Evolutionary conservation across 2,329 filamentous ascomycete species (phyloP), one percentile per base, ranked within the genome.

Genomic region (Scytalidium lignicola): DNA sequence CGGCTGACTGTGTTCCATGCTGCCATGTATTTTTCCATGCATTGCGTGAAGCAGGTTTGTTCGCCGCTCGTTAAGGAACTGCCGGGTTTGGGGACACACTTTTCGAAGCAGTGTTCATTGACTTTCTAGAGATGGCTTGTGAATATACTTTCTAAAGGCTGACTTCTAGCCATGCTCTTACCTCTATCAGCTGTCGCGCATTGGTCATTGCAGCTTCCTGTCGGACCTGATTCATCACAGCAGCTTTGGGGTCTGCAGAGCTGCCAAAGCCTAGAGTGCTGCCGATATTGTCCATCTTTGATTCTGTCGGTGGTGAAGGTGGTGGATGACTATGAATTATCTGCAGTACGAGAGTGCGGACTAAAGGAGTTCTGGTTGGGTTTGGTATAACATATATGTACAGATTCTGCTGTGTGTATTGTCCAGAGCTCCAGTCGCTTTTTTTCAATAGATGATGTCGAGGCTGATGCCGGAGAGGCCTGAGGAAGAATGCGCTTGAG

Each of bases 11-110:
- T 72, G 70, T 90, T 90, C 88, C 88, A 92, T 10, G 86, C 79
- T 26, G 76, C 72, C 75, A 91, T 88, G 75, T 91, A 92, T 70
- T 91, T 91, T 62, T 91, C 86, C 81, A 90, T 88, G 74, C 88
- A 92, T 52, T 78, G 75, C 18, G 79, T 87, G 63, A 88, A 76
- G 72, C 88, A 92, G 19, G 78, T 74, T 63, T 82, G 74, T 67
- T 92, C 88, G 68, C 77, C 69, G 68, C 76, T 79, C 44, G 83
- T 84, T 49, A 91, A 70, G 47, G 80, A 82, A 44, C 75, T 67
- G 50, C 85, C 83, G 47, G 88, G 85, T 62, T 85, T 83, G 44
- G 85, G 75, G 15, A 91, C 72, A 68, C 88, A 92, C 66, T 82
- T 83, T 43, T 88, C 80, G 72, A 90, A 92, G 74, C 88, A 92